Conservation (phyloP, 768 basidiomycete genomes). For the Inosperma sp. region DNA sequence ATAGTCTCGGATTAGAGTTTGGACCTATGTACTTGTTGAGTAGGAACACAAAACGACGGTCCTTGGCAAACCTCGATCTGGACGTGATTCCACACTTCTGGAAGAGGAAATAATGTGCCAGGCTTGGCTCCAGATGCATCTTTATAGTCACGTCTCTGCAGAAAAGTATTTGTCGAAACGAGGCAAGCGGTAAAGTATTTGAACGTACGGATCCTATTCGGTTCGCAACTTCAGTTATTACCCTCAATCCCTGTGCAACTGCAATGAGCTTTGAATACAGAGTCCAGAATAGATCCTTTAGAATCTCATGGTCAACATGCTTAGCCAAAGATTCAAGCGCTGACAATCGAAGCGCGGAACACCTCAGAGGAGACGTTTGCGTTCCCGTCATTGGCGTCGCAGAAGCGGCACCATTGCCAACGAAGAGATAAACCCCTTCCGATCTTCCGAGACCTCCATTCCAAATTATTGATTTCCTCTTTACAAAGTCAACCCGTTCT, state of each 20-base stretch:
- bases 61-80: conserved; percentile 70
- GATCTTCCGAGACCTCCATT: conserved; percentile 36
- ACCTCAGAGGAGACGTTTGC: conserved; percentile 36
- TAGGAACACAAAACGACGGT: conserved; percentile 5
- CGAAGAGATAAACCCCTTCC: conserved; percentile 53
- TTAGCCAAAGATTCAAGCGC: conserved; percentile 72
- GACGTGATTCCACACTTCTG: conserved; percentile 84
- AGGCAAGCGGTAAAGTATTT: conserved; percentile 1
- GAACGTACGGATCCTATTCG: conserved; percentile 83
- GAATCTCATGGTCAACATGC: conserved; percentile 74
- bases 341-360: conserved; percentile 59
- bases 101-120: conserved; percentile 71
- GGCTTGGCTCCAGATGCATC: conserved; percentile 78
- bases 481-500: conserved; percentile 80
- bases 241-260: conserved; percentile 83
- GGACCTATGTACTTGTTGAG: conserved; percentile 49
- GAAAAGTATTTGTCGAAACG: conserved; percentile 10
- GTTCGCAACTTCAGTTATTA: conserved; percentile 86
- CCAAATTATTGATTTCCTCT: conserved; percentile 41
- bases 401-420: conserved; percentile 25
- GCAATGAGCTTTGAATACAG: conserved; percentile 94
- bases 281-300: conserved; percentile 95
- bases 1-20: conserved; percentile 81
- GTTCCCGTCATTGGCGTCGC: conserved; percentile 20
- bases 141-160: conserved; percentile 89